These are phyloP conservation scores for Blumeria graminis DNA, from an alignment of 2,329 filamentous ascomycete species.

Conservation along the genomic window DNA sequence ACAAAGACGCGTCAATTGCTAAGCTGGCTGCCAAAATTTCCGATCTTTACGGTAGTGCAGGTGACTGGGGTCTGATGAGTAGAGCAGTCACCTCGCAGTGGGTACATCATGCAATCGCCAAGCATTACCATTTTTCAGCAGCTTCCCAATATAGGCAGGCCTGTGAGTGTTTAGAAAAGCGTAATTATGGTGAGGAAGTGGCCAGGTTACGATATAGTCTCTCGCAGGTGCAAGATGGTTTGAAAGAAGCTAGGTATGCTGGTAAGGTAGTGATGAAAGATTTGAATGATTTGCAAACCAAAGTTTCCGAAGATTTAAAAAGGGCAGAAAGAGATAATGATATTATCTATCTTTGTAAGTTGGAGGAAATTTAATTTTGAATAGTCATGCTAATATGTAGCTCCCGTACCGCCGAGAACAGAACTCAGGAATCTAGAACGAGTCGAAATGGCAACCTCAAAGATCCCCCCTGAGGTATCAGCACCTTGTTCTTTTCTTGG, in stretches of 20 bases:
- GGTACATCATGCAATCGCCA: constrained; percentile 95
- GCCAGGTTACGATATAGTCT: constrained; percentile 65
- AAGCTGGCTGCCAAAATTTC: constrained; percentile 79
- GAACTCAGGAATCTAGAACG: constrained; percentile 69
- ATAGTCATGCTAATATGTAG: constrained; percentile 18
- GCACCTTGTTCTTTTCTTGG: constrained; percentile 62
- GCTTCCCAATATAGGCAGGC: constrained; percentile 85
- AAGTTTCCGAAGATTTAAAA: constrained; percentile 69
- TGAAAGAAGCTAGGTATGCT: constrained; percentile 65
- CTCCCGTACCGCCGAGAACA: constrained; percentile 64
- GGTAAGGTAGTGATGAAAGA: constrained; percentile 64
- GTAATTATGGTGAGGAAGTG: constrained; percentile 87
- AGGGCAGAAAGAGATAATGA: constrained; percentile 92
- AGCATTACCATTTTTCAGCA: constrained; percentile 90
- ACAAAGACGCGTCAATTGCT: constrained; percentile 81
- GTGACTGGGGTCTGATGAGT: constrained; percentile 70
- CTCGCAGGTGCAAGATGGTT: constrained; percentile 57
- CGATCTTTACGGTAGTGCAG: constrained; percentile 66
- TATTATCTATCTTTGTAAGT: constrained; percentile 62
- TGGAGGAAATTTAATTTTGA: neutral
- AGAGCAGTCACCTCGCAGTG: constrained; percentile 77
- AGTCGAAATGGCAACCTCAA: constrained; percentile 66
- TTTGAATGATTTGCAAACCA: constrained; percentile 57
- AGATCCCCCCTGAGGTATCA: constrained; percentile 58
- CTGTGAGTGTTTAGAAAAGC: constrained; percentile 76